Evolutionary conservation across 352 stramenopile genomes (phyloP).

Genomic region (Phytopythium ostracodes): DNA sequence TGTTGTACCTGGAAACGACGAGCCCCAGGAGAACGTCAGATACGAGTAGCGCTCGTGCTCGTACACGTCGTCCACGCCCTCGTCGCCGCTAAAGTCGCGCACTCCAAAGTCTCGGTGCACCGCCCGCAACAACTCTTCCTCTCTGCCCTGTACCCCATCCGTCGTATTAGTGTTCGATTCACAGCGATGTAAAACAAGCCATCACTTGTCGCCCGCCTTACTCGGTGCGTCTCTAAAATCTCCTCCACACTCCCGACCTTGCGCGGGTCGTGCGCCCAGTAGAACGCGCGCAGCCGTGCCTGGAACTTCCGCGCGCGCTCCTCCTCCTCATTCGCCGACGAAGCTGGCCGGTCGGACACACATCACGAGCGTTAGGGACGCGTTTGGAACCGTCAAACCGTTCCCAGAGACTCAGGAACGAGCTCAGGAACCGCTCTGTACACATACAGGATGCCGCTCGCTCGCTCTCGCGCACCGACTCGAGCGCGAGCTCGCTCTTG

Average conservation of each 20-base stretch:
- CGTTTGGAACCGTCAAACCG: background rate
- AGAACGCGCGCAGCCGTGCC: constrained; percentile 53
- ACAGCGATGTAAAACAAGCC: too few species aligned
- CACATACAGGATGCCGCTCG: background rate
- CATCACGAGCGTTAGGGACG: too few species aligned
- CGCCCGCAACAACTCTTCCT: constrained; percentile 56
- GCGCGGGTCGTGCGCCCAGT: constrained; percentile 67
- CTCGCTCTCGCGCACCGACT: background rate
- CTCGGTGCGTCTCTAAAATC: constrained; percentile 40
- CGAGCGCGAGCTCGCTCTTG: background rate
- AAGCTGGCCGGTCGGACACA: background rate
- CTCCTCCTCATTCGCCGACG: constrained; percentile 6
- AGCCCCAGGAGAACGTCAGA: constrained; percentile 69
- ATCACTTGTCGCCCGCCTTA: constrained; percentile 10
- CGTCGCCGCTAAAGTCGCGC: constrained; percentile 64
- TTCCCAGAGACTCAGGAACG: too few species aligned
- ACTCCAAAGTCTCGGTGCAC: constrained; percentile 63
- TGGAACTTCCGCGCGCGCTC: constrained; percentile 18
- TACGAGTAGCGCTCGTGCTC: constrained; percentile 84
- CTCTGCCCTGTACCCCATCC: constrained; percentile 24
- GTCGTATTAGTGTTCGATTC: too few species aligned
- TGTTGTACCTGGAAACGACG: constrained; percentile 43
- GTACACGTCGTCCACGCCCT: constrained; percentile 69
- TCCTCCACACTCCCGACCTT: constrained; percentile 62
- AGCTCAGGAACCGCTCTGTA: background rate